Conservation (phyloP, 306 rosid genomes). For the Cajanus cajan region DNA sequence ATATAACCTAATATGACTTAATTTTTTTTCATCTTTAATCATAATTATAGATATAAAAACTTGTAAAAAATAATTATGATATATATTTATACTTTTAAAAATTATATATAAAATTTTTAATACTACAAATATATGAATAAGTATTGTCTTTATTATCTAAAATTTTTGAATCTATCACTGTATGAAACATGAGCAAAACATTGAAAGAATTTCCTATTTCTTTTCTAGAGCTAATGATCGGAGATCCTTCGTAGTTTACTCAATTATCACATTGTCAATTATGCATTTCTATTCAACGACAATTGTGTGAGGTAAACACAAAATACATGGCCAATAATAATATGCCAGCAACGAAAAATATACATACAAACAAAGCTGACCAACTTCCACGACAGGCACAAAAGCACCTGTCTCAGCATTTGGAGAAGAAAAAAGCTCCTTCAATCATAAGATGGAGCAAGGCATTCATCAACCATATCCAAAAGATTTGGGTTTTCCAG, state of each 20-base stretch:
- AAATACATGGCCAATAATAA: constrained; percentile 23
- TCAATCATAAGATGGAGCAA: constrained; percentile 71
- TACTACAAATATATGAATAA: no score
- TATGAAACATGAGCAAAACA: constrained; percentile 20
- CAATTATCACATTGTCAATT: constrained; percentile 13
- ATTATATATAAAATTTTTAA: no score
- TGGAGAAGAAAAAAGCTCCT: background rate
- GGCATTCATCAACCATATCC: constrained; percentile 94
- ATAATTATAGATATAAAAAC: no score
- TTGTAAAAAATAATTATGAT: no score
- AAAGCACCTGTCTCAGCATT: constrained; percentile 8
- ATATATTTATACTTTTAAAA: no score
- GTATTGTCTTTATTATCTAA: no score
- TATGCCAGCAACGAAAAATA: background rate
- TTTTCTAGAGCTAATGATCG: background rate
- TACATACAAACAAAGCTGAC: constrained; percentile 1
- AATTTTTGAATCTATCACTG: no score
- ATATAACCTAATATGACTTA: no score
- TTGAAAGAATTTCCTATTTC: background rate
- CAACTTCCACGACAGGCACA: background rate
- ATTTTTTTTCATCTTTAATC: no score
- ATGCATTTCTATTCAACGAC: constrained; percentile 4
- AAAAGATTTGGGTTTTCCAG: constrained; percentile 83
- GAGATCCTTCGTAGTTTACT: background rate
- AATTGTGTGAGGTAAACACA: constrained; percentile 22